A percentile compares a stretch with the other conserved stretches of the same genome.
Evolutionary conservation across 257 asterid genomes (phyloP).

Genomic region (Rauvolfia tetraphylla): DNA sequence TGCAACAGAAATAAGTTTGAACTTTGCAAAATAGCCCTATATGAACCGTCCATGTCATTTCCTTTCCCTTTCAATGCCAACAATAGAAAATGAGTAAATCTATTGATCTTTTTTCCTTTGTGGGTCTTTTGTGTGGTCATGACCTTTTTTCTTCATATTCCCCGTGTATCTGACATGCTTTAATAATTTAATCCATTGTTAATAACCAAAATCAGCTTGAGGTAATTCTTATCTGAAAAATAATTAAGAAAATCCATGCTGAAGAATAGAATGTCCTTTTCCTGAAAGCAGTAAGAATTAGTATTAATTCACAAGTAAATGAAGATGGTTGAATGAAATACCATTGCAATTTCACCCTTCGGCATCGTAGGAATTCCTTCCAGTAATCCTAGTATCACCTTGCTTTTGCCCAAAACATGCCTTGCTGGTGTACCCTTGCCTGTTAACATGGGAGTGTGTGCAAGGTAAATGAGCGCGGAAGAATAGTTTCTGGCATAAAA

Average conservation of each 20-base stretch:
- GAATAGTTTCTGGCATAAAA: background rate
- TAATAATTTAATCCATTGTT: background rate
- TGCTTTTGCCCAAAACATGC: conserved; percentile 91
- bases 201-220: background rate
- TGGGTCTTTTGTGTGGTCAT: background rate
- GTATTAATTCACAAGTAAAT: background rate
- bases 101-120: background rate
- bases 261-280: background rate
- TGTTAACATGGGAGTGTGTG: conserved; percentile 24
- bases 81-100: background rate
- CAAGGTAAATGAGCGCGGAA: background rate
- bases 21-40: background rate
- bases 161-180: background rate
- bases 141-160: background rate
- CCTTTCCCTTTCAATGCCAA: background rate
- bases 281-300: conserved; percentile 1
- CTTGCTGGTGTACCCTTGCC: conserved; percentile 75
- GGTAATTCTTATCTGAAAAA: background rate
- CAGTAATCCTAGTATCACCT: conserved; percentile 74
- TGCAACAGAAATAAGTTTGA: background rate
- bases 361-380: conserved; percentile 93
- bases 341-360: conserved; percentile 92
- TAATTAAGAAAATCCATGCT: background rate
- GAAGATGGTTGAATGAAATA: conserved; percentile 21
- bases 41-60: background rate